phyloP scores from a whole-genome alignment of 345 rosid genomes.

The Pistacia integerrima region DNA sequence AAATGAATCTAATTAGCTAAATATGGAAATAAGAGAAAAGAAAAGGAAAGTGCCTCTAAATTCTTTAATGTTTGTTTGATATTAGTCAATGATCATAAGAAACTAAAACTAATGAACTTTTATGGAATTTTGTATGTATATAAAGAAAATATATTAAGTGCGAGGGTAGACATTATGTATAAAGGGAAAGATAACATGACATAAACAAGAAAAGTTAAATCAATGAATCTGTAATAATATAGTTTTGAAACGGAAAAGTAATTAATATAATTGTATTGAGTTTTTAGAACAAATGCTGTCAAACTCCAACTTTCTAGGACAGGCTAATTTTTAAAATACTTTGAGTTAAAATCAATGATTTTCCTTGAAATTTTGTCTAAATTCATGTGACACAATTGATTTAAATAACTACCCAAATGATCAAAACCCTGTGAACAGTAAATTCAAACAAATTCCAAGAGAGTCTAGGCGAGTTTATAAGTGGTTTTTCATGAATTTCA shows the following conservation, averaged over 20 bases:
- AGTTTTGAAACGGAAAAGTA: no score
- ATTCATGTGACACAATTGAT: neutral
- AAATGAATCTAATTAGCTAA: neutral
- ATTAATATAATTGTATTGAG: no score
- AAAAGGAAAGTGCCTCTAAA: neutral
- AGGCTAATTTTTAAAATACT: neutral
- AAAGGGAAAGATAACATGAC: neutral
- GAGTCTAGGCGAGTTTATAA: neutral
- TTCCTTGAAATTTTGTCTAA: neutral
- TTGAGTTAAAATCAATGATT: neutral
- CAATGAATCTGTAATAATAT: no score
- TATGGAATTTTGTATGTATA: no score
- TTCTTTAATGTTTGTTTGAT: no score
- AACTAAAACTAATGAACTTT: no score
- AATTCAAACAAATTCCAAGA: neutral
- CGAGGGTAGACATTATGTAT: neutral
- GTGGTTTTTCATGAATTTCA: neutral
- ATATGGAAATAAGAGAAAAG: neutral
- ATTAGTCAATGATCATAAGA: no score
- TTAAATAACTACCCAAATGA: no score
- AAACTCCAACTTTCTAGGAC: neutral
- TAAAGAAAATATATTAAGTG: no score
- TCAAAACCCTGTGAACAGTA: no score
- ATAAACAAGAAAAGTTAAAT: no score
- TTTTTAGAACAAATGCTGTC: neutral